Conservation (phyloP, 2,329 filamentous ascomycete genomes). For the Xylaria sp. region DNA sequence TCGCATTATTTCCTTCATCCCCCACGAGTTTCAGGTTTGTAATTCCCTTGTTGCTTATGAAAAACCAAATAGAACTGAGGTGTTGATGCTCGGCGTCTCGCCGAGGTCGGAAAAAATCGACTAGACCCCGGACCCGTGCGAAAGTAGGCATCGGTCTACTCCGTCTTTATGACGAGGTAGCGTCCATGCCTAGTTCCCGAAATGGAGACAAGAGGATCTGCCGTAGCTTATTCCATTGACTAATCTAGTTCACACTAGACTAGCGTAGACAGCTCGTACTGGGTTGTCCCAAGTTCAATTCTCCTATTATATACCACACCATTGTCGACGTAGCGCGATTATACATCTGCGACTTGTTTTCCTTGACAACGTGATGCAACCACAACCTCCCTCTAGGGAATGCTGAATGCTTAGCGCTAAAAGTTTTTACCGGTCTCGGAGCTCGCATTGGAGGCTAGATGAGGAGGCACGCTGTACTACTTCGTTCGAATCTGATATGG, state of each 20-base stretch:
- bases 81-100: neutral
- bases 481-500: neutral
- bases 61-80: constrained; percentile 4
- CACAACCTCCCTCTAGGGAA: neutral
- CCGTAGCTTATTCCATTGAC: constrained; percentile 3
- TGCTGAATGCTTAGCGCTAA: neutral
- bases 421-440: neutral
- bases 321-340: neutral
- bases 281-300: constrained; percentile 5
- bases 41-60: neutral
- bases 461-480: neutral
- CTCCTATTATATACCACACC: constrained; percentile 14
- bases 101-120: constrained; percentile 9
- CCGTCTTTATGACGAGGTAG: constrained; percentile 18
- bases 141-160: constrained; percentile 19
- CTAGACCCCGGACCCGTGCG: constrained; percentile 15
- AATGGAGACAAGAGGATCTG: constrained; percentile 27
- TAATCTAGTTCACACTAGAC: constrained; percentile 15
- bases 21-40: neutral
- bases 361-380: constrained; percentile 17
- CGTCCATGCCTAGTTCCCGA: constrained; percentile 26
- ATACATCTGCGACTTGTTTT: constrained; percentile 11
- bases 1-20: neutral
- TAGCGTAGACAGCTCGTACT: constrained; percentile 10
- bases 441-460: constrained; percentile 3